Conservation (phyloP, 23 red algal species). For the Gracilaria gracilis region DNA sequence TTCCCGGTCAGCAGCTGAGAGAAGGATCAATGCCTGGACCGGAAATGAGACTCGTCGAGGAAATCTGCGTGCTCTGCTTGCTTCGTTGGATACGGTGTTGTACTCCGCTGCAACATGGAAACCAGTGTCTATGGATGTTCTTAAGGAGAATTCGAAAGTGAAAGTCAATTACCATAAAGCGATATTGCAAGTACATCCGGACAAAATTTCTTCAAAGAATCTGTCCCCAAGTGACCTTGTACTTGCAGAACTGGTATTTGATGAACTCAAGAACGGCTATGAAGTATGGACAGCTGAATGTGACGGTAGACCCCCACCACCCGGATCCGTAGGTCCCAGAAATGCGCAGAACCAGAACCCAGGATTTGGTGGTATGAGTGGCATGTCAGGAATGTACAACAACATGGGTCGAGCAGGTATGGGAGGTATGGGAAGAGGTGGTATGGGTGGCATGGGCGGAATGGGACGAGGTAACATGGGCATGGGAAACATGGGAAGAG, state of each 20-base stretch:
- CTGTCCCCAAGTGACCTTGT: constrained; percentile 70
- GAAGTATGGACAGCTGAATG: constrained; percentile 85
- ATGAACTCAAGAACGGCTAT: constrained; percentile 85
- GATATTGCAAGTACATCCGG: constrained; percentile 87
- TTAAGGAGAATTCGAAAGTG: constrained; percentile 76
- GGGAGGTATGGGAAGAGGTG: constrained; percentile 70
- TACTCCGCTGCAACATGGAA: constrained; percentile 83
- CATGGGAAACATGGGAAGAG: constrained; percentile 68
- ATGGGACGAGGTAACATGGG: constrained; percentile 63
- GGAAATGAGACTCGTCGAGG: constrained; percentile 80
- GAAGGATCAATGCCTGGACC: constrained; percentile 84
- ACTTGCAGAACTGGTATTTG: constrained; percentile 87
- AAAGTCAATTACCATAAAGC: constrained; percentile 90
- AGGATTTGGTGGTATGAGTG: constrained; percentile 67
- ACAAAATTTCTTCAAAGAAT: constrained; percentile 85
- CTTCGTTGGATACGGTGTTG: constrained; percentile 83
- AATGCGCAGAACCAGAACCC: constrained; percentile 23
- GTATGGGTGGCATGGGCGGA: constrained; percentile 87
- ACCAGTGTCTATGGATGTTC: constrained; percentile 79
- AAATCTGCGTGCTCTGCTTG: constrained; percentile 85
- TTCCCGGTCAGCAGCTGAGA: constrained; percentile 56
- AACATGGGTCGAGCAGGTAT: constrained; percentile 57
- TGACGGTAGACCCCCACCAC: constrained; percentile 84
- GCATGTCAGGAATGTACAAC: constrained; percentile 74
- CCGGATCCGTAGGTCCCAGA: constrained; percentile 83